Base-by-base conservation (phyloP, 2,329 filamentous ascomycete species). In the Aspergillus brasiliensis region DNA sequence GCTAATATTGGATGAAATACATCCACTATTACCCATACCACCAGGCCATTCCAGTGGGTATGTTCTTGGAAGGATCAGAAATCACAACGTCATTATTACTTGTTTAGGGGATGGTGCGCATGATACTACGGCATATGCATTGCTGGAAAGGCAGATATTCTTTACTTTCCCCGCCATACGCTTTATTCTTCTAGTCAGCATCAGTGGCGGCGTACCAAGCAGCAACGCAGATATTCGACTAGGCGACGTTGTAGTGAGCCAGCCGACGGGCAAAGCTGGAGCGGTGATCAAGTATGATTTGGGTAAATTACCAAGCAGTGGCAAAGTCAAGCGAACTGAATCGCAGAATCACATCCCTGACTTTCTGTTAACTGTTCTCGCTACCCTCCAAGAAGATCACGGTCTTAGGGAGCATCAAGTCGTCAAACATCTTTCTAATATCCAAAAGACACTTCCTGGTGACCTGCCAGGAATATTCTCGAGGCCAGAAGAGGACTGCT, bases 221-320 rank as follows among this genome's bases (percentile, higher is more conserved):
- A 52, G 11, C 8, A 34, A 38, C 1, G 31, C 31, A 4, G 49
- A 52, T 38, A 52, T 52, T 15, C 49, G 49, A n/a, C 10, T 52
- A 19, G 49, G 49, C 21, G 49, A 52, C n/a, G 8, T 52, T 21
- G 49, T 52, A 15, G 49, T 52, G 15, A 52, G 49, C 37, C 28
- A 21, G n/a, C 49, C 7, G 28, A 23, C 19, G 23, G n/a, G 8
- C 49, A 23, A 31, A 31, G 5, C 11, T 19, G 17, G 19, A 23
- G 31, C 31, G 5, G 10, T 28, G 11, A 13, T 52, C 15, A 28
- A 15, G 17, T 52, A 38, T 23, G 31, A 42, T 17, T 5, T 13
- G 3, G 40, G 4, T 6, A 15, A 8, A 23, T 3, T 11, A 5
- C 21, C 2, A 2, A 7, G 19, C 19, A 11, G 19, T 10, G 19